Conservation (phyloP, 495 filamentous ascomycete species). For the Talaromyces adpressus region DNA sequence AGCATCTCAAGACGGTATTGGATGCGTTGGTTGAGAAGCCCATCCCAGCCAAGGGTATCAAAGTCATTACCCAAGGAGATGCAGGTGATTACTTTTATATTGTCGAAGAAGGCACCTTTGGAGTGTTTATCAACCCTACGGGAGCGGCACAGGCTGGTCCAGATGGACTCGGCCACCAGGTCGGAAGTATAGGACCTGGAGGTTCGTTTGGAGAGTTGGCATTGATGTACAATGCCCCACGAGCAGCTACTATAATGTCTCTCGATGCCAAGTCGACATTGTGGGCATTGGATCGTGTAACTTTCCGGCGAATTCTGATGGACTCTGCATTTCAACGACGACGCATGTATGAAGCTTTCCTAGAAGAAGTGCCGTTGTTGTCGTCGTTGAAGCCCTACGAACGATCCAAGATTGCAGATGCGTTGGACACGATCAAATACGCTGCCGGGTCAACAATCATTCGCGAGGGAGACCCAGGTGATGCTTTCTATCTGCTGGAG, state of each 20-base stretch:
- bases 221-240: slow-evolving; percentile 96
- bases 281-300: slow-evolving; percentile 92
- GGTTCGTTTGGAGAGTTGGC: slow-evolving; percentile 97
- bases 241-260: slow-evolving; percentile 91
- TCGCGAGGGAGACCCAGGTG: slow-evolving; percentile 81
- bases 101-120: slow-evolving; percentile 84
- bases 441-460: slow-evolving; percentile 78
- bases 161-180: slow-evolving; percentile 77
- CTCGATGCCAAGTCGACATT: slow-evolving; percentile 71
- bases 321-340: slow-evolving; percentile 93
- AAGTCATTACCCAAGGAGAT: slow-evolving; percentile 94
- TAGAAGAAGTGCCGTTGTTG: slow-evolving; percentile 93
- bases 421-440: slow-evolving; percentile 83
- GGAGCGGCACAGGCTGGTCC: slow-evolving; percentile 74
- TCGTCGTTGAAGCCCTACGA: slow-evolving; percentile 81
- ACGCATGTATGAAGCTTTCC: slow-evolving; percentile 93
- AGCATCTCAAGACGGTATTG: slow-evolving; percentile 78
- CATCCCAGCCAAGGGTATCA: slow-evolving; percentile 90
- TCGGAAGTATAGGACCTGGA: slow-evolving; percentile 75
- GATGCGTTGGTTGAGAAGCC: slow-evolving; percentile 91
- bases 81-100: slow-evolving; percentile 97
- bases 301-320: slow-evolving; percentile 97
- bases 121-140: slow-evolving; percentile 80
- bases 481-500: slow-evolving; percentile 90
- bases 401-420: slow-evolving; percentile 93